Evolutionary conservation across 352 stramenopile genomes (phyloP).

Genomic region (Phytophthora cajani): DNA sequence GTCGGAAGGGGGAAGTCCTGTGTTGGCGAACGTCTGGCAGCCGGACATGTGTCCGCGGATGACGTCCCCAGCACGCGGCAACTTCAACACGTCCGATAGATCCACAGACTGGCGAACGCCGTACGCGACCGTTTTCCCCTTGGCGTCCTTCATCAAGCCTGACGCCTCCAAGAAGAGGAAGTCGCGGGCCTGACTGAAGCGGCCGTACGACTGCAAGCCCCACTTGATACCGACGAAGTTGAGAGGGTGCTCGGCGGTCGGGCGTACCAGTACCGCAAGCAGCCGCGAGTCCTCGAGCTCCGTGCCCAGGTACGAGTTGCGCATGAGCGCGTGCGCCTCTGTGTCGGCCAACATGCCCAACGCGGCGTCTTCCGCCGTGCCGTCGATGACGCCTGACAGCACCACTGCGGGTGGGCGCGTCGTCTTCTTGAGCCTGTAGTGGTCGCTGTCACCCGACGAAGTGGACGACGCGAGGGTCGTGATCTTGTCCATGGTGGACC

Average conservation of each 20-base stretch:
- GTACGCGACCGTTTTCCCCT: conserved; percentile 38
- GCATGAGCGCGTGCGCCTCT: conserved; percentile 34
- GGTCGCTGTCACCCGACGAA: conserved; percentile 27
- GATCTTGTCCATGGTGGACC: conserved; percentile 34
- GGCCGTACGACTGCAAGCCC: conserved; percentile 34
- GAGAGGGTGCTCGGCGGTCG: conserved; percentile 39
- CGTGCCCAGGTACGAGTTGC: conserved; percentile 41
- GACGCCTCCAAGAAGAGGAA: conserved; percentile 52
- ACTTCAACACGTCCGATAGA: conserved; percentile 31
- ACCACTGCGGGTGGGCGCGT: conserved; percentile 27
- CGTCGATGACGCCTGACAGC: conserved; percentile 30
- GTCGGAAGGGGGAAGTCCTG: conserved; percentile 15
- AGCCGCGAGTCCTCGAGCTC: conserved; percentile 41
- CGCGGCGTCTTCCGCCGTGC: conserved; percentile 42
- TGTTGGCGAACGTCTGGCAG: conserved; percentile 39
- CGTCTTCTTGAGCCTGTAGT: conserved; percentile 27
- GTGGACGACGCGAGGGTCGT: conserved; percentile 25
- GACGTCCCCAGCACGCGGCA: conserved; percentile 34
- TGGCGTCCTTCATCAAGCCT: conserved; percentile 38
- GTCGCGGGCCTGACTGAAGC: conserved; percentile 42
- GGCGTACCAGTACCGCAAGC: conserved; percentile 35
- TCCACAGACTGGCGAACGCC: conserved; percentile 38
- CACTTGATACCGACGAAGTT: conserved; percentile 51
- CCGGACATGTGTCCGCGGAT: conserved; percentile 37
- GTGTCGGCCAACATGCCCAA: conserved; percentile 46